These are phyloP conservation scores for Pontederia crassipes DNA, from an alignment of 176 grass and related monocot genomes.

Conservation along the genomic window DNA sequence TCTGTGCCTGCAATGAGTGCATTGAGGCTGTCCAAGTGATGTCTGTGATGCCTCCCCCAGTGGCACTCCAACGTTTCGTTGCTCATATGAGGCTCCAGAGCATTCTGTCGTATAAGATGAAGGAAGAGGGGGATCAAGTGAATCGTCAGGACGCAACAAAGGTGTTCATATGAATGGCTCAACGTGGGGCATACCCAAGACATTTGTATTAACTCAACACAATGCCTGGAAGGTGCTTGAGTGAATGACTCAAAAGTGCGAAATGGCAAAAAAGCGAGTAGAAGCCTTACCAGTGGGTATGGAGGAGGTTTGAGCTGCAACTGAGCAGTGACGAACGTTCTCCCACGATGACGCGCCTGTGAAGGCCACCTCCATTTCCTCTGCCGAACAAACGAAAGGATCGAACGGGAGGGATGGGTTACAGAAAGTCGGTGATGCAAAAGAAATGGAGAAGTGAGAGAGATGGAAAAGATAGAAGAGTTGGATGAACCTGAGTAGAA, in stretches of 20 bases:
- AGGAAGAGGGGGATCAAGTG: no score
- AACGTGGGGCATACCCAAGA: no score
- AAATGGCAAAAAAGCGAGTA: not conserved
- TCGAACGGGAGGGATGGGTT: no score
- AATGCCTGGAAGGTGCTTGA: no score
- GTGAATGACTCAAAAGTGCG: not conserved
- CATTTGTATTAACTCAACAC: no score
- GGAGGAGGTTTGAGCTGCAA: conserved; percentile 55
- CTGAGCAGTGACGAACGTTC: conserved; percentile 9
- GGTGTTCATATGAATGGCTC: no score
- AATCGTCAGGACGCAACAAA: no score
- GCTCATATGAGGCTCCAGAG: conserved; percentile 82
- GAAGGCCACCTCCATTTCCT: not conserved
- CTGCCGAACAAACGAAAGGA: no score
- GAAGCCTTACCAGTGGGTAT: conserved; percentile 32
- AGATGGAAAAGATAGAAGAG: no score
- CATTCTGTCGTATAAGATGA: conserved; percentile 19
- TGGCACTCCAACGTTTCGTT: conserved; percentile 58
- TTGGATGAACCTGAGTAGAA: no score
- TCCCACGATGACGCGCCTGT: not conserved
- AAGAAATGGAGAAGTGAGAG: no score
- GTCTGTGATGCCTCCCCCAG: conserved; percentile 56
- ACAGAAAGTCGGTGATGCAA: no score
- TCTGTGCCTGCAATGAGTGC: conserved; percentile 49
- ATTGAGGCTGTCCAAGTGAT: conserved; percentile 60